Percentiles rank a stretch among this genome's conserved stretches.
Conservation (phyloP, 352 stramenopile species). For the Albugo laibachii region DNA sequence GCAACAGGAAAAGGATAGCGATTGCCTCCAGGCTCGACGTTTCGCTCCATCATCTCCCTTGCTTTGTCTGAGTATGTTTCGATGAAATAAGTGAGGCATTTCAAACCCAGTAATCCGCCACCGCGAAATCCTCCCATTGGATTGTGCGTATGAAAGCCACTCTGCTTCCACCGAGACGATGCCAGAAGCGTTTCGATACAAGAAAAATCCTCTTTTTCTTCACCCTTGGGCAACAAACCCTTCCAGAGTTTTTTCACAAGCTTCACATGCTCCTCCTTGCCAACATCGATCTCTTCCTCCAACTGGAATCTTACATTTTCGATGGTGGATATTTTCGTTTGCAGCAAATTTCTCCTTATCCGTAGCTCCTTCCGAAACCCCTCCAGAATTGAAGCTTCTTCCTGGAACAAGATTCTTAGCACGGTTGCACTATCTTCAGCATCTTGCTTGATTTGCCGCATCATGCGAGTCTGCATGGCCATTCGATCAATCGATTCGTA, state of each 20-base stretch:
- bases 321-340: conserved; percentile 39
- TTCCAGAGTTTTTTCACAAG: conserved; percentile 58
- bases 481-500: conserved; percentile 14
- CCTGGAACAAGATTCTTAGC: conserved; percentile 33
- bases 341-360: conserved; percentile 18
- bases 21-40: conserved; percentile 43
- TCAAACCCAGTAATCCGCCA: conserved; percentile 44
- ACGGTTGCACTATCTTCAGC: conserved; percentile 47
- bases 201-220: conserved; percentile 10
- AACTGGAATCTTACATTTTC: conserved; percentile 54
- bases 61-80: conserved; percentile 67
- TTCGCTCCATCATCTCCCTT: conserved; percentile 49
- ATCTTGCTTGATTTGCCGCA: conserved; percentile 33
- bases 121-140: conserved; percentile 57
- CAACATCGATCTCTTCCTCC: conserved; percentile 37
- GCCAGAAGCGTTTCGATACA: conserved; percentile 28
- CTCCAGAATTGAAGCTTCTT: conserved; percentile 28
- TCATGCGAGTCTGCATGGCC: conserved; percentile 15
- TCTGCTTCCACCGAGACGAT: conserved; percentile 40
- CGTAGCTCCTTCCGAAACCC: conserved; percentile 42
- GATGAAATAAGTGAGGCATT: conserved; percentile 53
- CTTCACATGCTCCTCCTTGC: conserved; percentile 23
- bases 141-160: conserved; percentile 66
- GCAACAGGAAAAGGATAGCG: conserved; percentile 69
- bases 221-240: conserved; percentile 14